Evolutionary conservation across 2,329 filamentous ascomycete genomes (phyloP).

Genomic region (Chaetomiaceae sp.): DNA sequence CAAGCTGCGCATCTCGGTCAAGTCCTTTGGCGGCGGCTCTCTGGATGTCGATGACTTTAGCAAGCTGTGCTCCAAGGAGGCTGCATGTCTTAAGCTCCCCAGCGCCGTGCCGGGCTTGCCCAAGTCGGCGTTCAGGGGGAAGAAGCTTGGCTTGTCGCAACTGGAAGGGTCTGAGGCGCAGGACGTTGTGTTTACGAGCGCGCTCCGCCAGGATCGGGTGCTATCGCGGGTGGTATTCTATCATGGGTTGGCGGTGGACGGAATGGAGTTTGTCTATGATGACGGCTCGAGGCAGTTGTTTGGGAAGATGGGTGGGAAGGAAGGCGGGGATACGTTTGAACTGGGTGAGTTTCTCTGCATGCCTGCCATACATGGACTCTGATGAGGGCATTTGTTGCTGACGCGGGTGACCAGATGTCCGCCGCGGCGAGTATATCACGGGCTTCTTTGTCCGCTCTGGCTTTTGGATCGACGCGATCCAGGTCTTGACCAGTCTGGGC

Average conservation of each 20-base stretch:
- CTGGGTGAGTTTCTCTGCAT: conserved; percentile 51
- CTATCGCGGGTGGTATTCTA: conserved; percentile 72
- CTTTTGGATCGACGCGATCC: conserved; percentile 80
- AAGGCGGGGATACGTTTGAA: conserved; percentile 68
- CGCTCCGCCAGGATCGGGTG: conserved; percentile 64
- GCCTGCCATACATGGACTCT: no score
- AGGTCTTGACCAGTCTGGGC: conserved; percentile 85
- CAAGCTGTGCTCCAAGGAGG: conserved; percentile 65
- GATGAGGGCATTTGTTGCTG: no score
- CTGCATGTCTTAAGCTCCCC: conserved; percentile 68
- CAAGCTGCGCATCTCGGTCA: conserved; percentile 67
- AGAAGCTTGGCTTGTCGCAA: conserved; percentile 66
- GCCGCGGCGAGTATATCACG: conserved; percentile 78
- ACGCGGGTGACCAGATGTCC: conserved; percentile 56
- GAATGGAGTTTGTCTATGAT: conserved; percentile 90
- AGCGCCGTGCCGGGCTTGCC: conserved; percentile 47
- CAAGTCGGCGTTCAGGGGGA: conserved; percentile 70
- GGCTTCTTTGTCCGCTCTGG: conserved; percentile 82
- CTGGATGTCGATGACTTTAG: conserved; percentile 75
- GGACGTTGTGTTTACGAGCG: conserved; percentile 70
- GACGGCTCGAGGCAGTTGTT: conserved; percentile 81
- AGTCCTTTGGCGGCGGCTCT: conserved; percentile 69
- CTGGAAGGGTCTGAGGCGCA: conserved; percentile 66
- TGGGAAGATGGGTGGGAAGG: conserved; percentile 70
- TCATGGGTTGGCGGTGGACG: conserved; percentile 72